Percentiles rank a stretch among this genome's conserved stretches.
Conservation (phyloP, 768 basidiomycete genomes). For the Leccinum variicolor region DNA sequence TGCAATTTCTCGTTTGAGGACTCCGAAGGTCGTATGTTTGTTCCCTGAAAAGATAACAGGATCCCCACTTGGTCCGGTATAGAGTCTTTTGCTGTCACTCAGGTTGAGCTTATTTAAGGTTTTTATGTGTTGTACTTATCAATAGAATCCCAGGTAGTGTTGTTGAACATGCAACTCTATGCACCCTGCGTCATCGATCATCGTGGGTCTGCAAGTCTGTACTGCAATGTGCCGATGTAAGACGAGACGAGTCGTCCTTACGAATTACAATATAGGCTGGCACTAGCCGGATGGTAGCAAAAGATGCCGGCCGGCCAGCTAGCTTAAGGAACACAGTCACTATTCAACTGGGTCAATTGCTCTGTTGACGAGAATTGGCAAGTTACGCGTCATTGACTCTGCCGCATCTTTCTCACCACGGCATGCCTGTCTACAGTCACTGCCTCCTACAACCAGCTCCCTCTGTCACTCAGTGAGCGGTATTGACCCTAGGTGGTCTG, state of each 20-base stretch:
- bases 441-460: neutral
- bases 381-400: neutral
- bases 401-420: neutral
- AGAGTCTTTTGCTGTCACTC: neutral
- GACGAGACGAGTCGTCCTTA: neutral
- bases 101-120: neutral
- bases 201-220: neutral
- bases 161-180: neutral
- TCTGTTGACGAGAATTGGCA: neutral
- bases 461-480: neutral
- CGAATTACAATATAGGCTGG: neutral
- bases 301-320: neutral
- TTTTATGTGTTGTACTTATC: neutral
- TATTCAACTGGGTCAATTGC: neutral
- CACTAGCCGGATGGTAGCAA: neutral
- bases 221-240: neutral
- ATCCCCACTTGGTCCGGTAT: neutral
- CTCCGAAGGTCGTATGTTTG: conserved; percentile 13
- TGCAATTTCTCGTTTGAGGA: conserved; percentile 23
- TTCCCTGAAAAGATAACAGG: conserved; percentile 8
- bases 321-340: neutral
- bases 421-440: neutral
- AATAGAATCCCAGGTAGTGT: neutral
- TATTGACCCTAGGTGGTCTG: neutral
- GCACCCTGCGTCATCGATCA: neutral